Conservation (phyloP, 441 rosid species). For the Bruguiera hainesii region DNA sequence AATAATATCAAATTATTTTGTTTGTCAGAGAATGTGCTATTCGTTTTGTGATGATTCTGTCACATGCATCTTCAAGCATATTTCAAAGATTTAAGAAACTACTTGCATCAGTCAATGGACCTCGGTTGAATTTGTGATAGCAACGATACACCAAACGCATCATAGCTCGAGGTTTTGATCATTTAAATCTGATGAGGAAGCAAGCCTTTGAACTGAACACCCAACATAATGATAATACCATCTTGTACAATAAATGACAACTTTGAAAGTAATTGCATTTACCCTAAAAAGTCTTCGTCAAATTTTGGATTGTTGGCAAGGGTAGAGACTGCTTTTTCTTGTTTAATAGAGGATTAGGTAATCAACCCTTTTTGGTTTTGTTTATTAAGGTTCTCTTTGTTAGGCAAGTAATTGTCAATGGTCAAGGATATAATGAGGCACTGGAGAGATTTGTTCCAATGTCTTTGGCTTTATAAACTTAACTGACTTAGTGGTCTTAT, state of each 20-base stretch:
- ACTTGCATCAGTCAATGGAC: background rate
- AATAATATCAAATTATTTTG: background rate
- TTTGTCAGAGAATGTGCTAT: background rate
- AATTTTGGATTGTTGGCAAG: slow-evolving; percentile 20
- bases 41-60: background rate
- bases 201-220: slow-evolving; percentile 3
- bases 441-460: slow-evolving; percentile 32
- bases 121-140: background rate
- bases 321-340: background rate
- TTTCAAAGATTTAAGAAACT: background rate
- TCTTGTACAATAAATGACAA: slow-evolving; percentile 12
- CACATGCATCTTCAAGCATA: background rate
- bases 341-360: slow-evolving; percentile 22
- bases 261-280: slow-evolving; percentile 5
- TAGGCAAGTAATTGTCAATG: slow-evolving; percentile 35
- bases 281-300: slow-evolving; percentile 11
- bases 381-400: slow-evolving; percentile 12
- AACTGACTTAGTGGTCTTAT: slow-evolving; percentile 17
- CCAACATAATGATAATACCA: slow-evolving; percentile 16
- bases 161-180: background rate
- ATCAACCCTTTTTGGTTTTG: slow-evolving; percentile 3
- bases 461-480: slow-evolving; percentile 37
- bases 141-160: background rate
- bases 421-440: slow-evolving; percentile 36
- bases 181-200: slow-evolving; percentile 6